These are phyloP conservation scores for Hansfordia pulvinata DNA, from an alignment of 2,329 filamentous ascomycete genomes.

Conservation along the genomic window DNA sequence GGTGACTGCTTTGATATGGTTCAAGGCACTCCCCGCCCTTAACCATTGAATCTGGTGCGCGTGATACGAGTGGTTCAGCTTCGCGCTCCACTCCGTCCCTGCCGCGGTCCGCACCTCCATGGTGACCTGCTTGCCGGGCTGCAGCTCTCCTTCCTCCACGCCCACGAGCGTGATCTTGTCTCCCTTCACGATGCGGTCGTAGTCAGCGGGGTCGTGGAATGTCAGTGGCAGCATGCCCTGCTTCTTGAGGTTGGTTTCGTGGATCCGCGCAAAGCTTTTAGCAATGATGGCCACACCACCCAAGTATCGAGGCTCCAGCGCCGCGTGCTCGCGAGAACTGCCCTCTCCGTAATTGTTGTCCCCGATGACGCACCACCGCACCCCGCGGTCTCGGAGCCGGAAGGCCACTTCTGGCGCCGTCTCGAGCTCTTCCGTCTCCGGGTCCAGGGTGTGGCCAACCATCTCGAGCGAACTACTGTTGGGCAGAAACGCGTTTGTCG, in stretches of 20 bases:
- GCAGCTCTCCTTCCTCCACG: slow-evolving; percentile 36
- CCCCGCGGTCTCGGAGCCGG: slow-evolving; percentile 95
- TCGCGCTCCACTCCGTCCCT: slow-evolving; percentile 61
- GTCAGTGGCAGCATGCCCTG: slow-evolving; percentile 99
- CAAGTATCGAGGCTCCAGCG: slow-evolving; percentile 92
- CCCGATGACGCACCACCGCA: slow-evolving; percentile 94
- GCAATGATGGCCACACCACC: slow-evolving; percentile 95
- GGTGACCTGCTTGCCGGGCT: slow-evolving; percentile 70
- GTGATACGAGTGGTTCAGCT: slow-evolving; percentile 95
- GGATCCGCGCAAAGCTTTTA: slow-evolving; percentile 93
- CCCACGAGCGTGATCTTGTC: slow-evolving; percentile 90
- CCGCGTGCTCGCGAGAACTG: slow-evolving; percentile 93
- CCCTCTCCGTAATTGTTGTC: slow-evolving; percentile 99
- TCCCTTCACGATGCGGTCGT: too few relatives aligned
- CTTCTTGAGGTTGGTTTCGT: slow-evolving; percentile 99
- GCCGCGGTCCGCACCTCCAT: slow-evolving; percentile 86
- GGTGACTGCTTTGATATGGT: too few relatives aligned
- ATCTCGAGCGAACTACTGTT: slow-evolving; percentile 98
- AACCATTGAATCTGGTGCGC: slow-evolving; percentile 97
- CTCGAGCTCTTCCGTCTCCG: slow-evolving; percentile 71
- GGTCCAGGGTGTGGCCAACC: slow-evolving; percentile 77
- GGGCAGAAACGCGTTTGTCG: slow-evolving; percentile 85
- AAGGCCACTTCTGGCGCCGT: slow-evolving; percentile 87
- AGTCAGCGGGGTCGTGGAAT: slow-evolving; percentile 88
- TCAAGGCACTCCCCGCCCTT: slow-evolving; percentile 91